phyloP scores from a whole-genome alignment of 345 rosid species.

The Hibiscus syriacus region DNA sequence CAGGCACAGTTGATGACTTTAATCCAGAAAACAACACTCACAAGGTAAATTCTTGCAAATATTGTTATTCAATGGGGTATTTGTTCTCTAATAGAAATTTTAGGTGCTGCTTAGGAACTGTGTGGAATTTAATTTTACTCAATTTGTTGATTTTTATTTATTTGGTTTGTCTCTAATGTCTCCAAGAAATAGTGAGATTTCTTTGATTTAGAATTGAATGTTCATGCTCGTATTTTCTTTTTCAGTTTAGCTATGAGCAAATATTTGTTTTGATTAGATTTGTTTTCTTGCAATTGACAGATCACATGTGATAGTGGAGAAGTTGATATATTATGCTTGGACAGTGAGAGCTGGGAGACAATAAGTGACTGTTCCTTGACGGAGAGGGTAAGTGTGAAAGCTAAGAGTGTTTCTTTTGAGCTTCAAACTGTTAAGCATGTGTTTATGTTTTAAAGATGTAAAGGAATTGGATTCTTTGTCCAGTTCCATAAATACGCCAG shows the following conservation, averaged over 20 bases:
- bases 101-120: not conserved
- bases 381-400: slow-evolving; percentile 30
- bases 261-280: slow-evolving; percentile 2
- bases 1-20: slow-evolving; percentile 37
- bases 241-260: not conserved
- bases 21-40: slow-evolving; percentile 34
- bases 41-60: slow-evolving; percentile 29
- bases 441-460: not conserved
- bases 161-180: not conserved
- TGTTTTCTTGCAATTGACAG: slow-evolving; percentile 25
- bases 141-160: not conserved
- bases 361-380: slow-evolving; percentile 26
- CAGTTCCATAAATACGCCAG: not conserved
- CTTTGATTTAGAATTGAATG: not conserved
- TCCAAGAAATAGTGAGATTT: not conserved
- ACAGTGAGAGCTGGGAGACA: slow-evolving; percentile 42
- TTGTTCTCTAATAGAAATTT: not conserved
- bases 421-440: not conserved
- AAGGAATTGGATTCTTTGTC: not conserved
- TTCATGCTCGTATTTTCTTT: not conserved
- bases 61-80: not conserved
- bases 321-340: slow-evolving; percentile 41
- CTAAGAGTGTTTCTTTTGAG: not conserved
- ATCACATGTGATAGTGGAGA: slow-evolving; percentile 45
- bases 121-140: not conserved